Percentiles rank a stretch among this genome's conserved stretches.
phyloP scores from a whole-genome alignment of 2,329 filamentous ascomycete species.

The Diaporthe humulicola region DNA sequence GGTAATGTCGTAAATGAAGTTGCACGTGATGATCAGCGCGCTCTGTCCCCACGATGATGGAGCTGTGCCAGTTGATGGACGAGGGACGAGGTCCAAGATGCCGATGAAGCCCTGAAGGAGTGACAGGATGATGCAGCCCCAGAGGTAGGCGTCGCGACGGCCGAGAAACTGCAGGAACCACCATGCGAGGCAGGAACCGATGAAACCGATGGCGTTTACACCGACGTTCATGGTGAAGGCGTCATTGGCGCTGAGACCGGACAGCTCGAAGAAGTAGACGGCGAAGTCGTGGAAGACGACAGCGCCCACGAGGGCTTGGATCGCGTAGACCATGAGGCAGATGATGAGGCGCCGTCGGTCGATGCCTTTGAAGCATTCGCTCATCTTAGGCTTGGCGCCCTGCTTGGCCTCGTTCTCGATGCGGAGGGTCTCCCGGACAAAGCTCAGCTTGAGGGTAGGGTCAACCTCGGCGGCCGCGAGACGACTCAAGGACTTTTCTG shows the following conservation, averaged over 20 bases:
- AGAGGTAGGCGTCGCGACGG: conserved; percentile 54
- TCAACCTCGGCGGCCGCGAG: conserved; percentile 39
- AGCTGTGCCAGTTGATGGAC: conserved; percentile 46
- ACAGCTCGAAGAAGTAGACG: conserved; percentile 46
- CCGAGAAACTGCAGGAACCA: conserved; percentile 52
- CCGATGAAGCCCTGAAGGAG: conserved; percentile 53
- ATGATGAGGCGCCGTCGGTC: conserved; percentile 47
- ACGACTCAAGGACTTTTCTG: conserved; percentile 18
- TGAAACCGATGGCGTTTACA: conserved; percentile 55
- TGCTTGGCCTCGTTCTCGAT: conserved; percentile 43
- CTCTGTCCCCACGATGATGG: conserved; percentile 53
- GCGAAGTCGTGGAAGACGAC: conserved; percentile 49
- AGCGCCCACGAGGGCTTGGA: conserved; percentile 47
- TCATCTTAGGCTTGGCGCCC: conserved; percentile 37
- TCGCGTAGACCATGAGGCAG: conserved; percentile 44
- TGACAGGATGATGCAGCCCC: conserved; percentile 50
- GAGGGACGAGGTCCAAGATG: conserved; percentile 51
- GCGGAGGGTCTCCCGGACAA: conserved; percentile 47
- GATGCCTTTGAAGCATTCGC: conserved; percentile 44
- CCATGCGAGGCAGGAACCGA: conserved; percentile 58
- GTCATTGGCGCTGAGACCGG: conserved; percentile 46
- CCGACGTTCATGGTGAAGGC: conserved; percentile 57
- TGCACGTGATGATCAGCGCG: conserved; percentile 49
- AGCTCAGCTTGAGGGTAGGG: conserved; percentile 46
- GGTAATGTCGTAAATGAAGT: conserved; percentile 41